Conservation (phyloP, 192 early-diverging fungal species). For the Paraglomus brasilianum region DNA sequence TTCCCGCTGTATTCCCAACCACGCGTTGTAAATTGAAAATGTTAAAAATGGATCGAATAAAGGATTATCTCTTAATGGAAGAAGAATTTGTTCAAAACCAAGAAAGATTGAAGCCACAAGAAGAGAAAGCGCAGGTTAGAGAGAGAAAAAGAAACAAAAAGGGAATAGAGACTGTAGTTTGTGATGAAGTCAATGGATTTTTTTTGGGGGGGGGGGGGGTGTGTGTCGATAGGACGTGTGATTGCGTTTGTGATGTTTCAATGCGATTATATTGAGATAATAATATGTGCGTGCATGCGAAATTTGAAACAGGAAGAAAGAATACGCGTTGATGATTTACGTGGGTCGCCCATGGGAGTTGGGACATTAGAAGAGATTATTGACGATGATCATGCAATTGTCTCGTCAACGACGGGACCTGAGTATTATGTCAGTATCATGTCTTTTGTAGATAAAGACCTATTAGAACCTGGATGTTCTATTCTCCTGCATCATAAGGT, state of each 20-base stretch:
- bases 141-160: no score
- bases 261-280: no score
- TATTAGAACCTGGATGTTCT: conserved; percentile 95
- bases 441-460: conserved; percentile 99
- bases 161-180: no score
- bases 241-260: no score
- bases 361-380: conserved; percentile 98
- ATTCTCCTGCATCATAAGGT: conserved; percentile 93
- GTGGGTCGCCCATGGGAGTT: conserved; percentile 96
- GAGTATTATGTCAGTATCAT: conserved; percentile 98
- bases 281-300: no score
- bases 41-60: conserved; percentile 96
- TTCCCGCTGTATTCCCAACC: conserved; percentile 96
- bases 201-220: no score
- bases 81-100: conserved; percentile 99
- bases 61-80: conserved; percentile 97
- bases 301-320: conserved; percentile 77
- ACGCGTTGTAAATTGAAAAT: conserved; percentile 96
- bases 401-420: conserved; percentile 86
- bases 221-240: no score
- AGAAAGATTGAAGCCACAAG: conserved; percentile 94
- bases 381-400: conserved; percentile 99
- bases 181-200: no score
- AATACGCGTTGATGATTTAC: conserved; percentile 89
- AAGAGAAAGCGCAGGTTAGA: conserved; percentile 70